Evolutionary conservation across 192 early-diverging fungal genomes (phyloP).

Genomic region (Mortierella claussenii): DNA sequence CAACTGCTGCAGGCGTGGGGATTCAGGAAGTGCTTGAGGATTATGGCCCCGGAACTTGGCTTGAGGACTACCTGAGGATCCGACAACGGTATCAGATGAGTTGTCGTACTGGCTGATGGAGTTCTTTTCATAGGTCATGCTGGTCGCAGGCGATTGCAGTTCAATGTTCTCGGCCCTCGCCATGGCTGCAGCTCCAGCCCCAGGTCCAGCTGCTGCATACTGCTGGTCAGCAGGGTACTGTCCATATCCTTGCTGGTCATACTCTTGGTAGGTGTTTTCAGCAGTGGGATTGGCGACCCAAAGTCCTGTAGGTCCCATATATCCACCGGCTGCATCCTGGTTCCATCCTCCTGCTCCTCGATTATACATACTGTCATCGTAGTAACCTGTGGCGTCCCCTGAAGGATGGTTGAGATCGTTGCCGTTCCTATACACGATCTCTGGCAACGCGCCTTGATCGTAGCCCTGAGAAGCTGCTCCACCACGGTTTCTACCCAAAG

Average conservation of each 20-base stretch:
- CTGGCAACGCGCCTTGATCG: constrained; percentile 38
- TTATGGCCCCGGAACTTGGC: constrained; percentile 43
- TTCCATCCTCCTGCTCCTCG: constrained; percentile 26
- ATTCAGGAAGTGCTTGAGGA: constrained; percentile 40
- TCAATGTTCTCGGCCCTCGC: neutral
- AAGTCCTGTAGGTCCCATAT: constrained; percentile 38
- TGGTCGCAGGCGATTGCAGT: neutral
- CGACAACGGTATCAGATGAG: constrained; percentile 27
- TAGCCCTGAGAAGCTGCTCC: no score
- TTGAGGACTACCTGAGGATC: constrained; percentile 15
- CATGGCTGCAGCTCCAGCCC: constrained; percentile 1
- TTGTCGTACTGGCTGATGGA: constrained; percentile 35
- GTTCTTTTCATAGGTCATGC: constrained; percentile 44
- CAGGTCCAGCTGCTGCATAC: constrained; percentile 9
- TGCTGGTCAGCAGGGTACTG: constrained; percentile 1
- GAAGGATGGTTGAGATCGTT: constrained; percentile 27
- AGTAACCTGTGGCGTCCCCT: constrained; percentile 28
- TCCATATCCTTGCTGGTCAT: neutral
- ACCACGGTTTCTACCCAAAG: constrained; percentile 3
- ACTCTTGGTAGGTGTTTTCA: neutral
- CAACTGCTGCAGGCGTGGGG: constrained; percentile 36
- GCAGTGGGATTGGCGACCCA: constrained; percentile 45
- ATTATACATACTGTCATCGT: constrained; percentile 34
- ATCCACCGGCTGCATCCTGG: constrained; percentile 25
- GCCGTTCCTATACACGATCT: constrained; percentile 50